These are phyloP conservation scores for Mortierella sp. DNA, from an alignment of 371 early-diverging fungal genomes.

Conservation along the genomic window DNA sequence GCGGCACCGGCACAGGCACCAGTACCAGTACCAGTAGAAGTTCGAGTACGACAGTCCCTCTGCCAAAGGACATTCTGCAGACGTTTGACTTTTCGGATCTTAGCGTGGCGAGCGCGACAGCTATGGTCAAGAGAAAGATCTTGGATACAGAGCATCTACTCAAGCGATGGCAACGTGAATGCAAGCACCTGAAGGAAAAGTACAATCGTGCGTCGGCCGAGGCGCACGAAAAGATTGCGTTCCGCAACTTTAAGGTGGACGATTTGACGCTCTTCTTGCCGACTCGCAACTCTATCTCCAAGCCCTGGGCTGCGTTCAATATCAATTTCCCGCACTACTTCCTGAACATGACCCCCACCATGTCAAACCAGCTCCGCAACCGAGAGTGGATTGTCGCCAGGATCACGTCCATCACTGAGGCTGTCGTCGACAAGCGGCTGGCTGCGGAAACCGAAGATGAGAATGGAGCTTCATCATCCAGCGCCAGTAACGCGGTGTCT, in stretches of 20 bases:
- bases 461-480: conserved; percentile 9
- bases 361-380: conserved; percentile 57
- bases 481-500: conserved; percentile 43
- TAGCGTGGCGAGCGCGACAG: conserved; percentile 23
- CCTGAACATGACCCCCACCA: conserved; percentile 63
- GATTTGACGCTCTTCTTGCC: conserved; percentile 83
- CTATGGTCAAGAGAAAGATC: conserved; percentile 57
- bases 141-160: conserved; percentile 61
- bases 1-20: neutral
- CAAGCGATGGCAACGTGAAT: conserved; percentile 55
- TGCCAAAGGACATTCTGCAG: conserved; percentile 34
- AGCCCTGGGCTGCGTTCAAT: conserved; percentile 86
- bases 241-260: conserved; percentile 75
- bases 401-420: conserved; percentile 69
- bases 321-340: conserved; percentile 83
- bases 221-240: conserved; percentile 69
- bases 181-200: conserved; percentile 60
- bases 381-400: conserved; percentile 80
- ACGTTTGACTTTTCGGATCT: conserved; percentile 40
- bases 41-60: conserved; percentile 38
- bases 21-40: conserved; percentile 24
- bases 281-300: conserved; percentile 75
- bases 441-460: conserved; percentile 5
- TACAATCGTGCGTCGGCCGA: conserved; percentile 55
- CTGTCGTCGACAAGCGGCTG: conserved; percentile 57